Base-by-base conservation (phyloP, 176 grass and related monocot genomes). In the Phoenix dactylifera region DNA sequence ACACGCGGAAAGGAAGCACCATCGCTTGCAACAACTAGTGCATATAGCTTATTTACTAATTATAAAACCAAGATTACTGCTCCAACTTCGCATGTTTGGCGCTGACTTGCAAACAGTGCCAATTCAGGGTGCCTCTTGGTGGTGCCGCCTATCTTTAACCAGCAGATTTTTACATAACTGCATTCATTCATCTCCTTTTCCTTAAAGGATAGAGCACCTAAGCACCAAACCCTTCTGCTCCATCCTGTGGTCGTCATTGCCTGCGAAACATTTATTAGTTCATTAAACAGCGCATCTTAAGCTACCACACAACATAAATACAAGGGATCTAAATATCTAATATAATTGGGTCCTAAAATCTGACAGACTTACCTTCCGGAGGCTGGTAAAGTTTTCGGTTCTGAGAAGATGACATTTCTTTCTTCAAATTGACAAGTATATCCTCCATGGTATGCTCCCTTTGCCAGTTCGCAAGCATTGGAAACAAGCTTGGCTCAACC, bases 391-490 rank as follows among this genome's bases (percentile, higher is more conserved):
- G 86, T 53, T 80, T 90, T 25, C 83, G 74, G 67, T 95, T 95
- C 55, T 95, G 91, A 60, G 86, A 77, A 70, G 91, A 25, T 16
- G 86, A 87, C 91, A 90, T 95, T 61, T 85, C 86, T 74, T 79
- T 95, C 63, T 95, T 95, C 65, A 95, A 77, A 64, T 64, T 71
- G 30, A 59, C 74, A 32, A 95, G 56, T 52, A 95, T 74, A 62
- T 95, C 86, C 68, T 95, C 86, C 86, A 95, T 95, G 60, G 91
- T 87, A 74, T 84, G 57, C 62, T 90, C 86, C 64, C 86, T 90
- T 57, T 79, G 60, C 91, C 91, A 95, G 29, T 79, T 85, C 49
- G 74, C 83, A 79, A 95, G 91, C 91, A 87, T 95, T 4, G 83
- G 86, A 69, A 95, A 87, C 48, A 79, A 64, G 25, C 50, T 69